Base-by-base conservation (phyloP, 148 eudicot genomes). In the Nepenthes gracilis region DNA sequence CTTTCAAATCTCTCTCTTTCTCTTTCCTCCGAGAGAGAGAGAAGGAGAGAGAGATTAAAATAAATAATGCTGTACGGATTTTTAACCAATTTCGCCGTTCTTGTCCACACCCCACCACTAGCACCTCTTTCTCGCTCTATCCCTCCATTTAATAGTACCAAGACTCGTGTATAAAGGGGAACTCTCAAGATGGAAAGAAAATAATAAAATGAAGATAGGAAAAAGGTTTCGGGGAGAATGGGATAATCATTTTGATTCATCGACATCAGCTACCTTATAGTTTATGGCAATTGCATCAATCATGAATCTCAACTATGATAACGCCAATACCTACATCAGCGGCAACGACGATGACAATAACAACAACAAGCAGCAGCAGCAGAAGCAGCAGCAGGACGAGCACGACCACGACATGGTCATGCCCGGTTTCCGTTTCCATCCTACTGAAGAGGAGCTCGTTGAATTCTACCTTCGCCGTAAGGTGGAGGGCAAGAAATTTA, bases 381-480 rank as follows among this genome's bases (percentile, higher is more conserved):
- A 72, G 54, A 72, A 49, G n/a, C 71, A 66, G 1, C 58, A 61
- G 34, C 65, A 63, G 4, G 70, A 86, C 56, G 77, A 80, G 33
- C 95, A 87, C 63, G 85, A 81, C 56, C 80, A 84, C 52, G 95
- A 90, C 70, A 68, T 79, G 73, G 97, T 90, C 40, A 90, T 90
- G 97, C 97, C 97, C 0, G 97, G 97, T 4, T 90, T 87, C 53
- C 91, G 97, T 2, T 90, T 90, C 65, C 91, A 86, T 57, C 97
- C 97, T 0, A 90, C 97, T 0, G 97, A 90, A 60, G 97, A 90
- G 68, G 97, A 90, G 64, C 85, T 90, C 12, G 76, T 90, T 1
- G 97, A 90, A 63, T 90, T 90, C 76, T 90, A 90, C 85, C 97
- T 90, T 77, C 90, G 97, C 57, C 95, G 95, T 74, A 90, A 87